Conservation (phyloP, 2,329 filamentous ascomycete species). For the Claviceps arundinis region DNA sequence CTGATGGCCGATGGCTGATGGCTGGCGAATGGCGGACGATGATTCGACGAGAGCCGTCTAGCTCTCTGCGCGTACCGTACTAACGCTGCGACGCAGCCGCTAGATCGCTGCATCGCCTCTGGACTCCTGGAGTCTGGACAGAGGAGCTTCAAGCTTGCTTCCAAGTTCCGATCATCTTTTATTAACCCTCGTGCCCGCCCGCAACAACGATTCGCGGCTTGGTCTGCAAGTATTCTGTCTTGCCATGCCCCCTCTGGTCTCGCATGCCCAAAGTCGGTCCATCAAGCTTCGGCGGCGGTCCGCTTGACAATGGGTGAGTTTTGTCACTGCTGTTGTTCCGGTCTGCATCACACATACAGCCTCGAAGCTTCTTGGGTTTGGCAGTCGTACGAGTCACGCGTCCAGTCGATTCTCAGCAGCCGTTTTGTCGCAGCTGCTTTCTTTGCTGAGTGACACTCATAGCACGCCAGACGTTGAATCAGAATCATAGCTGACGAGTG, state of each 20-base stretch:
- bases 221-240: not conserved
- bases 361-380: not conserved
- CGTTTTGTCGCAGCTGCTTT: not conserved
- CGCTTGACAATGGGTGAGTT: conserved; percentile 15
- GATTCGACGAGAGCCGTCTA: too few relatives aligned
- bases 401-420: not conserved
- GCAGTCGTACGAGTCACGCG: not conserved
- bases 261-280: conserved; percentile 9
- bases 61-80: too few relatives aligned
- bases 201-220: not conserved
- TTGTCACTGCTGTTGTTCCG: not conserved
- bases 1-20: too few relatives aligned
- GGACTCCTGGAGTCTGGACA: not conserved
- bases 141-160: not conserved
- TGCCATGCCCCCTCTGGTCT: conserved; percentile 7
- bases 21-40: too few relatives aligned
- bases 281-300: conserved; percentile 12
- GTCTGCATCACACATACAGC: not conserved
- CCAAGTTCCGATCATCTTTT: not conserved
- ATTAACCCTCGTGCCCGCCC: not conserved
- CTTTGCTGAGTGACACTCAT: conserved; percentile 1
- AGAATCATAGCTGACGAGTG: conserved; percentile 3
- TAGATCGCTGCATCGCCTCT: too few relatives aligned
- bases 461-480: not conserved
- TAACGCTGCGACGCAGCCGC: too few relatives aligned